Conservation (phyloP, 495 filamentous ascomycete species). For the Elaphomyces granulatus region DNA sequence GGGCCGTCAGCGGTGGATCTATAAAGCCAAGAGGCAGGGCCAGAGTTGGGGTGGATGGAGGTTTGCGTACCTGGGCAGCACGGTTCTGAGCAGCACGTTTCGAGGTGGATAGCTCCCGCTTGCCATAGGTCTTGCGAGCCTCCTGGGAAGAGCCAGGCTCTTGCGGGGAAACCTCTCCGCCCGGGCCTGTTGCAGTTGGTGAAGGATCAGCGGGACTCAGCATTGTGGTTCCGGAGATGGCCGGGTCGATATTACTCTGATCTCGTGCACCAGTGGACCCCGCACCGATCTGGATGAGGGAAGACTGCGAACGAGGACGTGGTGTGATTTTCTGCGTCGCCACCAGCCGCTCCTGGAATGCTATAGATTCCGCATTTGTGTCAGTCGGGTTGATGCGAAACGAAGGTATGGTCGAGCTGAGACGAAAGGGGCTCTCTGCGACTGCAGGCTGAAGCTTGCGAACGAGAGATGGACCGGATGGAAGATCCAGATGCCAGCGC, state of each 20-base stretch:
- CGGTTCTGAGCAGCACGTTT: constrained; percentile 95
- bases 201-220: constrained; percentile 15
- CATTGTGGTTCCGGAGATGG: constrained; percentile 34
- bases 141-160: constrained; percentile 21
- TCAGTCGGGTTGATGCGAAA: too few relatives aligned
- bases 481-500: too few relatives aligned
- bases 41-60: constrained; percentile 2
- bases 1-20: constrained; percentile 7
- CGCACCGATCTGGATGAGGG: constrained; percentile 29
- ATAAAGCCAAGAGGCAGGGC: background rate
- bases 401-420: too few relatives aligned
- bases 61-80: constrained; percentile 70
- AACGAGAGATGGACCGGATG: too few relatives aligned
- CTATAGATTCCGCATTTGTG: constrained; percentile 18
- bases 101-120: constrained; percentile 82
- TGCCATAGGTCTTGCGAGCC: constrained; percentile 42
- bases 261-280: constrained; percentile 32
- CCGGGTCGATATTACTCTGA: constrained; percentile 38
- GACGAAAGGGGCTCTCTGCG: too few relatives aligned
- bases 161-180: constrained; percentile 15
- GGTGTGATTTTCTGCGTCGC: constrained; percentile 33
- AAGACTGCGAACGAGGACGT: constrained; percentile 24
- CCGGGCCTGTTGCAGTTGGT: constrained; percentile 4
- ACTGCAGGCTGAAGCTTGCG: too few relatives aligned
- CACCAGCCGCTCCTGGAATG: constrained; percentile 41